Evolutionary conservation across 805 yeast species (phyloP).

Genomic region (Suhomyces sp.): DNA sequence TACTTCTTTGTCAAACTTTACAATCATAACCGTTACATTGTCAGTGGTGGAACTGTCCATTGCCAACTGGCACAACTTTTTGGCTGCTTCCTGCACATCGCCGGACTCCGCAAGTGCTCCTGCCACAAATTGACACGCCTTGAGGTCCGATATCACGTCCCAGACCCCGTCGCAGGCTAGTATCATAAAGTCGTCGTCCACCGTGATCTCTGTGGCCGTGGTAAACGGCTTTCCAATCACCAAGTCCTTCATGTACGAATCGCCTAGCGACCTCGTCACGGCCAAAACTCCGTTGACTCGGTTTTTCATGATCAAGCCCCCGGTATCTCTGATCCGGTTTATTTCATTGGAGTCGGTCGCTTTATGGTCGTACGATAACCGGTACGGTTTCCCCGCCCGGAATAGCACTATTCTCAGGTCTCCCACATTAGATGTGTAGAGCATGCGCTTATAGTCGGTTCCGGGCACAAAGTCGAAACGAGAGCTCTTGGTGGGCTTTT

Average conservation of each 20-base stretch:
- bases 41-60: slow-evolving; percentile 79
- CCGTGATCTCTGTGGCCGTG: slow-evolving; percentile 71
- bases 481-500: slow-evolving; percentile 7
- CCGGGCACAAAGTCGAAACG: slow-evolving; percentile 50
- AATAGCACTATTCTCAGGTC: slow-evolving; percentile 82
- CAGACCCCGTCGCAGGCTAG: slow-evolving; percentile 96
- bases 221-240: slow-evolving; percentile 93
- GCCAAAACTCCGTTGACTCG: slow-evolving; percentile 96
- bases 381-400: slow-evolving; percentile 68
- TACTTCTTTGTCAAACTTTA: slow-evolving; percentile 49
- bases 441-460: slow-evolving; percentile 59
- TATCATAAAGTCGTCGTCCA: slow-evolving; percentile 72
- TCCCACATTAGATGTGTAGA: slow-evolving; percentile 94
- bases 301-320: slow-evolving; percentile 85
- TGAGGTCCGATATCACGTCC: slow-evolving; percentile 88
- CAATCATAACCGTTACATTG: slow-evolving; percentile 91
- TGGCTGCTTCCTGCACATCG: slow-evolving; percentile 66
- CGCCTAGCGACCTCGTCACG: slow-evolving; percentile 91
- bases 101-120: slow-evolving; percentile 34
- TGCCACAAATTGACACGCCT: slow-evolving; percentile 72
- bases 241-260: slow-evolving; percentile 82
- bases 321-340: slow-evolving; percentile 67
- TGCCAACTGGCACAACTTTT: slow-evolving; percentile 66
- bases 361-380: slow-evolving; percentile 91
- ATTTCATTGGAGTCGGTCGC: slow-evolving; percentile 80